phyloP scores from a whole-genome alignment of 345 rosid genomes.

The Stellera chamaejasme region DNA sequence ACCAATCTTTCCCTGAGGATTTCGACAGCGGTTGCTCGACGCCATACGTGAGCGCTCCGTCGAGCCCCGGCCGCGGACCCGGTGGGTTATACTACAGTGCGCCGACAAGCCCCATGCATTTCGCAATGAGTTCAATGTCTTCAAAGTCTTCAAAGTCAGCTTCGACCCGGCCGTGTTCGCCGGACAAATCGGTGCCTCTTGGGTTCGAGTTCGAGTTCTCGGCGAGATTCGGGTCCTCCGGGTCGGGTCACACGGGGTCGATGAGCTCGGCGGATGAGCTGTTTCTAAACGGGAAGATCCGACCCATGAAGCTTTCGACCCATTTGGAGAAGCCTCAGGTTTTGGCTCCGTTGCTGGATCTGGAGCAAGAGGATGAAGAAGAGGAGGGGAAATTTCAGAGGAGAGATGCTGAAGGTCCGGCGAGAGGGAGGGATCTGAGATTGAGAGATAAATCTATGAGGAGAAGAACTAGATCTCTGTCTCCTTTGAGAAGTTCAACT shows the following conservation, averaged over 20 bases:
- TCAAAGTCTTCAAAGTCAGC: conserved; percentile 15
- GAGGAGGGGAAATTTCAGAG: background rate
- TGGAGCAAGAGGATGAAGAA: conserved; percentile 10
- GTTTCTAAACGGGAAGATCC: conserved; percentile 39
- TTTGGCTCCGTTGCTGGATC: conserved; percentile 18
- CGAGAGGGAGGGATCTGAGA: conserved; percentile 23
- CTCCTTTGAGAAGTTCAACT: conserved; percentile 24
- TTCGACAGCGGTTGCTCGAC: conserved; percentile 35
- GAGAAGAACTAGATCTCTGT: conserved; percentile 29
- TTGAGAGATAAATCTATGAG: conserved; percentile 18
- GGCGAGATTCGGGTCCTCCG: conserved; percentile 19
- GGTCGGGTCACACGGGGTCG: conserved; percentile 16
- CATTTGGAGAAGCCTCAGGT: conserved; percentile 21
- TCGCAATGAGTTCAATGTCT: conserved; percentile 15
- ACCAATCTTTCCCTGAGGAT: conserved; percentile 23
- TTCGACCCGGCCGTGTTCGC: conserved; percentile 4
- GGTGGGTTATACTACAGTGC: conserved; percentile 22
- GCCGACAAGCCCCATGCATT: conserved; percentile 24
- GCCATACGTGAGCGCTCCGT: conserved; percentile 48
- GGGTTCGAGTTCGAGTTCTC: conserved; percentile 30
- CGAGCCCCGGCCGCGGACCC: conserved; percentile 29
- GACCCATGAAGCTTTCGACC: conserved; percentile 33
- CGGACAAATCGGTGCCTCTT: conserved; percentile 4
- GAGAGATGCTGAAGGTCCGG: background rate
- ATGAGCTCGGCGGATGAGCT: conserved; percentile 42